phyloP scores from a whole-genome alignment of 2,329 filamentous ascomycete genomes.

The Leptographium lundbergii region DNA sequence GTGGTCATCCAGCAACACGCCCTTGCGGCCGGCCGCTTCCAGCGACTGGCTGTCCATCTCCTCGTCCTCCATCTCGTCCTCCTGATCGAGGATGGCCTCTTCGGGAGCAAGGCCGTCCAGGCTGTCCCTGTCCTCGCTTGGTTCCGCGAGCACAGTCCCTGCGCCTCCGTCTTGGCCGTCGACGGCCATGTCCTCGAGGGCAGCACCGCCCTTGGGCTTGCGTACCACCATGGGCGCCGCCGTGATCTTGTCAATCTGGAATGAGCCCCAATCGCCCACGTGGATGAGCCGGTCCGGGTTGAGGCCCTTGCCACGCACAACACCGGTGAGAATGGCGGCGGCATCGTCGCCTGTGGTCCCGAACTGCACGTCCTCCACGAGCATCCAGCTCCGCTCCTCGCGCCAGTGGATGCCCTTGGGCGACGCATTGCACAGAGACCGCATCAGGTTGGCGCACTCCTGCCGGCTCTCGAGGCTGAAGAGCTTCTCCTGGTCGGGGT shows the following conservation, averaged over 20 bases:
- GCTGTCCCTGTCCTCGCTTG: slow-evolving; percentile 71
- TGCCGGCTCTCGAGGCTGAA: slow-evolving; percentile 79
- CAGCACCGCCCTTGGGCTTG: slow-evolving; percentile 38
- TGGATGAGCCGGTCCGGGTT: slow-evolving; percentile 87
- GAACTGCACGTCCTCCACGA: slow-evolving; percentile 73
- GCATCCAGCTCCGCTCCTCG: slow-evolving; percentile 91
- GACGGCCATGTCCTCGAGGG: slow-evolving; percentile 40
- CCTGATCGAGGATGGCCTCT: slow-evolving; percentile 50
- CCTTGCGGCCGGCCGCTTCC: slow-evolving; percentile 49
- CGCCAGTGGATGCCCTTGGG: slow-evolving; percentile 94
- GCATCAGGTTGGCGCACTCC: slow-evolving; percentile 81
- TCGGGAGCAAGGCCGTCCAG: slow-evolving; percentile 77
- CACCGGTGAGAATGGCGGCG: slow-evolving; percentile 57
- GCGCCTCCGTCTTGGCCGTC: slow-evolving; percentile 36
- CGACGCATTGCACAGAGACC: slow-evolving; percentile 80
- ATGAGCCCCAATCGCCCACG: slow-evolving; percentile 86
- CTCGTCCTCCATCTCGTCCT: slow-evolving; percentile 44
- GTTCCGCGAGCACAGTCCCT: slow-evolving; percentile 49
- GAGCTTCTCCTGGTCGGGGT: slow-evolving; percentile 82
- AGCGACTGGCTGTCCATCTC: slow-evolving; percentile 27
- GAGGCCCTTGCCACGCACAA: slow-evolving; percentile 72
- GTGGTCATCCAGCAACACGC: slow-evolving; percentile 88
- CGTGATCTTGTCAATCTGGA: slow-evolving; percentile 81
- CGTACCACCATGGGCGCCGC: slow-evolving; percentile 55
- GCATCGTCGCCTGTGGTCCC: slow-evolving; percentile 32